phyloP scores from a whole-genome alignment of 1,284 basidiomycete genomes.

The Chalciporus piperatoides region DNA sequence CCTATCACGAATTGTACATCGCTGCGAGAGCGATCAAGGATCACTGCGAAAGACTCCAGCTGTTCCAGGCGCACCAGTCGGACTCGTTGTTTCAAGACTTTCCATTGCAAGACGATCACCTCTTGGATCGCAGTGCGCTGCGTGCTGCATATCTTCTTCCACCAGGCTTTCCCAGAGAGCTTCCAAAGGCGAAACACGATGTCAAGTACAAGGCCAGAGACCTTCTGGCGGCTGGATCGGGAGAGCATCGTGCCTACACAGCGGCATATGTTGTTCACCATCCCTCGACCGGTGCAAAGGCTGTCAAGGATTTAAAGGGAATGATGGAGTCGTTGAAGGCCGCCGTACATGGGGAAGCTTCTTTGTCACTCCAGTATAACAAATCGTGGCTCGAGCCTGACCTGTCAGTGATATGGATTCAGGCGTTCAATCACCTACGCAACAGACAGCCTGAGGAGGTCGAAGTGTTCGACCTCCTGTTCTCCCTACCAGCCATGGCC shows the following conservation, averaged over 20 bases:
- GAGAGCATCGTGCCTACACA: constrained; percentile 18
- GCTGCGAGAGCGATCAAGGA: constrained; percentile 30
- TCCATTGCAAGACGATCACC: constrained; percentile 4
- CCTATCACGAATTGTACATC: constrained; percentile 33
- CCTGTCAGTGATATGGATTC: constrained; percentile 30
- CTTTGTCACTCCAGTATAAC: constrained; percentile 22
- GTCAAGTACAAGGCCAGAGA: constrained; percentile 20
- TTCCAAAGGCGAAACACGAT: constrained; percentile 4
- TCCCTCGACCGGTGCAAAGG: not conserved
- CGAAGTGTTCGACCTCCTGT: constrained; percentile 29
- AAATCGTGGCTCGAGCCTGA: constrained; percentile 21
- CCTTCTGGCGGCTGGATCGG: not conserved
- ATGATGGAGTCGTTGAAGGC: constrained; percentile 14
- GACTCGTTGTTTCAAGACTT: constrained; percentile 4
- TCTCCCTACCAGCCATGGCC: constrained; percentile 32
- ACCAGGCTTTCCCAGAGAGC: not conserved
- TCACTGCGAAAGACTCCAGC: constrained; percentile 23
- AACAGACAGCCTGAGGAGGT: not conserved
- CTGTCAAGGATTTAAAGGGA: constrained; percentile 2
- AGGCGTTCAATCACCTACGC: constrained; percentile 32
- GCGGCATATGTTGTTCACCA: constrained; percentile 11
- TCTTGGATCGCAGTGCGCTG: constrained; percentile 18
- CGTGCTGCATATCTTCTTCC: constrained; percentile 16
- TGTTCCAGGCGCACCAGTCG: constrained; percentile 5
- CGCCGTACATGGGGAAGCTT: not conserved